These are phyloP conservation scores for Tricholoma saponaceum DNA, from an alignment of 768 basidiomycete genomes.

Conservation along the genomic window DNA sequence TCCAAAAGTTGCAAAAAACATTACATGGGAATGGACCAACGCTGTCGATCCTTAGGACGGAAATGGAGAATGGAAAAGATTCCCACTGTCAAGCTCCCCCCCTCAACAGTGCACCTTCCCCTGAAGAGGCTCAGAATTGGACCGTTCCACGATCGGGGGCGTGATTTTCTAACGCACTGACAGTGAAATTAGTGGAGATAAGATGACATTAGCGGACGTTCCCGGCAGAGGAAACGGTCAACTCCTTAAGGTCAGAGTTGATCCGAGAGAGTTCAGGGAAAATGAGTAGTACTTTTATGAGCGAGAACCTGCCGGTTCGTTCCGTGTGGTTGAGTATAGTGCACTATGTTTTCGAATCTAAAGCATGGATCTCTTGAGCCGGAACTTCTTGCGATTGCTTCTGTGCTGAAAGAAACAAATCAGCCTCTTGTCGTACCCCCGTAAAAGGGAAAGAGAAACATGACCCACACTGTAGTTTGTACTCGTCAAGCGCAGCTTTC, in stretches of 20 bases:
- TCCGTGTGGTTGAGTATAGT: not conserved
- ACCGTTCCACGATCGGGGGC: not conserved
- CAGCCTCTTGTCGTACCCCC: not conserved
- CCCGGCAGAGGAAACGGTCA: not conserved
- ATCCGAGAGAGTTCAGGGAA: too few relatives aligned
- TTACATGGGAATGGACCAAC: too few relatives aligned
- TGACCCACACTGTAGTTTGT: constrained; percentile 21
- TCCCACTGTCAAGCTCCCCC: too few relatives aligned
- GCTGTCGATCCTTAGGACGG: too few relatives aligned
- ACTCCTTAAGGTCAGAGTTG: not conserved
- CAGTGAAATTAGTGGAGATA: not conserved
- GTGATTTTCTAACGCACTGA: not conserved
- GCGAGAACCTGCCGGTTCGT: not conserved
- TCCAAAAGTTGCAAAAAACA: not conserved
- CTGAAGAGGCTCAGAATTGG: too few relatives aligned
- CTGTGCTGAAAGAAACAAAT: not conserved
- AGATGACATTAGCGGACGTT: not conserved
- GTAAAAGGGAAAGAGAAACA: not conserved
- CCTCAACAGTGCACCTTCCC: too few relatives aligned
- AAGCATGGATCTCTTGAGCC: not conserved
- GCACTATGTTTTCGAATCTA: not conserved
- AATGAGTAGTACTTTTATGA: too few relatives aligned
- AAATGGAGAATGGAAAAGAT: too few relatives aligned
- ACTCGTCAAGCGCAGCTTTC: constrained; percentile 29
- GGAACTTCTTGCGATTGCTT: not conserved